phyloP scores from a whole-genome alignment of 2,329 filamentous ascomycete species.

The Dactylellina haptotyla region DNA sequence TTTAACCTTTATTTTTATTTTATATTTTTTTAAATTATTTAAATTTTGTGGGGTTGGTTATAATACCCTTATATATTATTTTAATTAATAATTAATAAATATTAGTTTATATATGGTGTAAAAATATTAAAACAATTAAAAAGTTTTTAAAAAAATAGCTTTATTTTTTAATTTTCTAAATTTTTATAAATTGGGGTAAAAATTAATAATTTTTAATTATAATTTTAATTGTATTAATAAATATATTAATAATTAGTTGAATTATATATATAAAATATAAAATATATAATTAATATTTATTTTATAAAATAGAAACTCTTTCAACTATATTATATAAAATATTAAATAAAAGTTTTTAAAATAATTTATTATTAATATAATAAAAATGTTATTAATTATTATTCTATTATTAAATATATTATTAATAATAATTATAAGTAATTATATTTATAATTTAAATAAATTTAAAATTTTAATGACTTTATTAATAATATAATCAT shows the following conservation, averaged over 20 bases:
- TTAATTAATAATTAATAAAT: not conserved
- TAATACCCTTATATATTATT: not conserved
- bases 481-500: no score
- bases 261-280: not conserved
- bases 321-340: no score
- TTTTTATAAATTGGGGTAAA: not conserved
- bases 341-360: not conserved
- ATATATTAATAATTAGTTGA: not conserved
- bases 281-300: constrained; percentile 7
- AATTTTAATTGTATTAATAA: constrained; percentile 1
- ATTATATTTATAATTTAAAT: no score
- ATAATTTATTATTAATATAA: not conserved
- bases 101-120: no score
- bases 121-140: no score
- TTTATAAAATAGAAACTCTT: no score
- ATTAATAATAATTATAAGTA: no score
- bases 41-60: not conserved
- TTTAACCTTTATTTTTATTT: not conserved
- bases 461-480: no score
- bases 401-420: no score
- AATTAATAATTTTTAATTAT: not conserved
- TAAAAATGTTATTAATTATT: constrained; percentile 3
- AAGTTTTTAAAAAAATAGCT: not conserved
- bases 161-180: not conserved
- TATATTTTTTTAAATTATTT: not conserved